Percentiles rank a stretch among this genome's conserved stretches.
Evolutionary conservation across 176 grass and related monocot genomes (phyloP).

Genomic region (Carex scoparia): DNA sequence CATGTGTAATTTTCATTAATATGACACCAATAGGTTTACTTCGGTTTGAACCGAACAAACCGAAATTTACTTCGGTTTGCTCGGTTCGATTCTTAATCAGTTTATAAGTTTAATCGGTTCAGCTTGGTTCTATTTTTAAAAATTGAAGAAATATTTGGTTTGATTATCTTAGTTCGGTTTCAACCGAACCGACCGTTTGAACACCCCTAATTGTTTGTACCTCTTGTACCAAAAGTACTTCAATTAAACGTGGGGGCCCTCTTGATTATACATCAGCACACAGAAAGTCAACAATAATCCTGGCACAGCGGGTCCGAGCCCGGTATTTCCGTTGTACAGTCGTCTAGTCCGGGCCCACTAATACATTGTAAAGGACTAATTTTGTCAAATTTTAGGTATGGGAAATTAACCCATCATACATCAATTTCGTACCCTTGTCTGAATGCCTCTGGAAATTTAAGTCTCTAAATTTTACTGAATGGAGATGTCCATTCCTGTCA

Average conservation of each 20-base stretch:
- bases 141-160: too few species aligned
- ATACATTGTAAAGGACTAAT: conserved; percentile 30
- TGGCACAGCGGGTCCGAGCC: not conserved
- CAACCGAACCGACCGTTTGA: too few species aligned
- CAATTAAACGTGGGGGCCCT: not conserved
- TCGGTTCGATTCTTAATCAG: too few species aligned
- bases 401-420: conserved; percentile 21
- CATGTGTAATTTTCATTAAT: too few species aligned
- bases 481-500: not conserved
- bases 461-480: not conserved
- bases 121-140: too few species aligned
- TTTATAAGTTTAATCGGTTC: too few species aligned
- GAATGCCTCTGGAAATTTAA: not conserved
- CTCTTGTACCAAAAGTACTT: not conserved
- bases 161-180: too few species aligned
- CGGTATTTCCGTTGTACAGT: conserved; percentile 8
- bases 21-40: too few species aligned
- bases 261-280: not conserved
- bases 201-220: too few species aligned
- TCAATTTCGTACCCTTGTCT: not conserved
- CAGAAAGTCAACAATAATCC: not conserved
- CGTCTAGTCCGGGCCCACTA: not conserved
- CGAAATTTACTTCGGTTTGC: too few species aligned
- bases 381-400: conserved; percentile 24
- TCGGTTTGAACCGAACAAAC: too few species aligned